These are phyloP conservation scores for Crassisporium funariophilum DNA, from an alignment of 768 basidiomycete genomes.

Conservation along the genomic window DNA sequence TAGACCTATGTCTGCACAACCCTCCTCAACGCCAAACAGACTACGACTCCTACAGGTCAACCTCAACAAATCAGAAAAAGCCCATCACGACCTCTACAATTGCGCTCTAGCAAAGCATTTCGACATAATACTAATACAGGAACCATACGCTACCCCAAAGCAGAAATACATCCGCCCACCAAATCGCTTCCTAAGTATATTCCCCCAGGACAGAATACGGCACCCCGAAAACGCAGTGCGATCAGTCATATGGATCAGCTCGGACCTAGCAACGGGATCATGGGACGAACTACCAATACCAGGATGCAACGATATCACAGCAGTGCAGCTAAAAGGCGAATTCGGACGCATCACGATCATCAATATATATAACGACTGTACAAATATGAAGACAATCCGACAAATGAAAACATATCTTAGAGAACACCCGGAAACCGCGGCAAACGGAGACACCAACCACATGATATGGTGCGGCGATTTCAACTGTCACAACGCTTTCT, in stretches of 20 bases:
- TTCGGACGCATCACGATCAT: neutral
- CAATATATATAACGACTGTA: neutral
- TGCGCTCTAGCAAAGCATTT: neutral
- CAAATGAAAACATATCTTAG: neutral
- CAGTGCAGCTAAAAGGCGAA: neutral
- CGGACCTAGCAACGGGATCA: too few species aligned
- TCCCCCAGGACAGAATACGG: too few species aligned
- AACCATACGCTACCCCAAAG: neutral
- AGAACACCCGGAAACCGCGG: neutral
- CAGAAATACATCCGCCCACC: neutral
- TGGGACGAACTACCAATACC: too few species aligned
- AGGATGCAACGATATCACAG: neutral
- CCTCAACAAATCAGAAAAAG: slow-evolving; percentile 1
- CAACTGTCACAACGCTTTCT: neutral
- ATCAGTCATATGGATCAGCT: too few species aligned
- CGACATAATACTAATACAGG: neutral
- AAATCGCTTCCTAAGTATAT: too few species aligned
- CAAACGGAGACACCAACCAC: neutral
- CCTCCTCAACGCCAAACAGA: neutral
- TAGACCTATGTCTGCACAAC: neutral
- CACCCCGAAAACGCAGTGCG: too few species aligned
- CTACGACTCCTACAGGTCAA: neutral
- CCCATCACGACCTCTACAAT: slow-evolving; percentile 1
- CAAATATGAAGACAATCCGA: neutral
- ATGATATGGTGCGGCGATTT: neutral